A percentile compares a stretch with the other conserved stretches of the same genome.
These are phyloP conservation scores for Dendrobium officinale DNA, from an alignment of 106 monocot genomes.

Conservation along the genomic window DNA sequence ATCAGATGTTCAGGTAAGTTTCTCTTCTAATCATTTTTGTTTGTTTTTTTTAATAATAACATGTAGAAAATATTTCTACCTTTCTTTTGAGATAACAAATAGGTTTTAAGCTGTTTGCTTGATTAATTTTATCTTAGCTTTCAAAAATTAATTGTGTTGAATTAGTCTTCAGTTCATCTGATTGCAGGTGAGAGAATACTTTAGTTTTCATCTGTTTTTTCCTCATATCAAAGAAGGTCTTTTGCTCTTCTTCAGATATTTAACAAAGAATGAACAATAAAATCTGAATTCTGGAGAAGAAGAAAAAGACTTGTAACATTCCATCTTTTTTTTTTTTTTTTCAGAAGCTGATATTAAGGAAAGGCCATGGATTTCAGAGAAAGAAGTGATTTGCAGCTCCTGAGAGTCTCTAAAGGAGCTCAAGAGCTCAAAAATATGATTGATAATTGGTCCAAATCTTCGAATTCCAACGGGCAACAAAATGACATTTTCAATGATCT, in stretches of 20 bases:
- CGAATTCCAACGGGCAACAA: constrained; percentile 4
- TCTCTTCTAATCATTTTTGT: neutral
- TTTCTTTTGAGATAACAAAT: too few relatives aligned
- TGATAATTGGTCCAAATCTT: constrained; percentile 23
- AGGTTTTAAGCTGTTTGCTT: too few relatives aligned
- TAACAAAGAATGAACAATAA: neutral
- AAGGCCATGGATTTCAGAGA: constrained; percentile 14
- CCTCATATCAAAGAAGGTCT: too few relatives aligned
- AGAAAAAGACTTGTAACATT: neutral
- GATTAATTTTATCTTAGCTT: too few relatives aligned
- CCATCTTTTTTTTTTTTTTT: neutral
- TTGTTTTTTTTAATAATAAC: too few relatives aligned
- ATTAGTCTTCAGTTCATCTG: too few relatives aligned
- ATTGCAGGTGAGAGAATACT: too few relatives aligned
- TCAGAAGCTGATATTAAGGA: neutral
- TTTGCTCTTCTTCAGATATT: neutral
- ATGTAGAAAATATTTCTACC: too few relatives aligned
- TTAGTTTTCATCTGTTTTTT: too few relatives aligned
- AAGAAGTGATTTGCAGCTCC: constrained; percentile 30
- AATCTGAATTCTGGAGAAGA: neutral
- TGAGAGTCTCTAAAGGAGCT: constrained; percentile 32
- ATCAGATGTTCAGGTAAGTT: neutral
- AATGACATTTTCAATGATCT: constrained; percentile 29
- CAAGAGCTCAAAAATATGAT: constrained; percentile 35
- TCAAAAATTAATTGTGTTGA: too few relatives aligned